Evolutionary conservation across 1,139 yeast genomes (phyloP).

Genomic region (Blastobotrys persicus): DNA sequence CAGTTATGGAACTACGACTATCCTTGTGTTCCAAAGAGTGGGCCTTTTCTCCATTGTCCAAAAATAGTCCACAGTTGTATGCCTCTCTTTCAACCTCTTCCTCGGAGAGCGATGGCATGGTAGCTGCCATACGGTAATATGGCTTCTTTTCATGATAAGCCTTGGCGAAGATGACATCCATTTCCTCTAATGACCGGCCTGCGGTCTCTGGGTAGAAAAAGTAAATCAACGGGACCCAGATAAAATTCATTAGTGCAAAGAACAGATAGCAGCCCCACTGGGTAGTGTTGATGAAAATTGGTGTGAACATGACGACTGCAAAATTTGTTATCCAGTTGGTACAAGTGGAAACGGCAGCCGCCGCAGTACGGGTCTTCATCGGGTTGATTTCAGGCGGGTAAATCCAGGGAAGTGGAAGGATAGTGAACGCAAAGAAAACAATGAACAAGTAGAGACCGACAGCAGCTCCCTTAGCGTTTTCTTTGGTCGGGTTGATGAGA

Average conservation of each 20-base stretch:
- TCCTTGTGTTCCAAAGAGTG: not conserved
- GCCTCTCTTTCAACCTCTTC: constrained; percentile 33
- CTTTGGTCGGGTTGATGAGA: constrained; percentile 45
- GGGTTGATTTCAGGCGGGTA: constrained; percentile 47
- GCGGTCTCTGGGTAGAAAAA: constrained; percentile 70
- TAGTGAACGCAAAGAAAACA: constrained; percentile 55
- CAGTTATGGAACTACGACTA: not conserved
- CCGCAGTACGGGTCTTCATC: constrained; percentile 52
- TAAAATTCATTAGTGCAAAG: constrained; percentile 46
- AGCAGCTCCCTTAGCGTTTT: constrained; percentile 43
- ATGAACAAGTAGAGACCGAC: constrained; percentile 58
- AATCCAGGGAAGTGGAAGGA: constrained; percentile 48
- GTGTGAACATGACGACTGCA: constrained; percentile 55
- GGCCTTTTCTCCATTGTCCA: constrained; percentile 8
- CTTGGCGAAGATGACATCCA: constrained; percentile 54
- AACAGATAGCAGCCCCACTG: constrained; percentile 48
- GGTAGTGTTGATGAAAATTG: constrained; percentile 46
- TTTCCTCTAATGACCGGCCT: constrained; percentile 59
- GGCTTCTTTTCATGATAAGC: constrained; percentile 33
- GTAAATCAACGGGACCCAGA: constrained; percentile 66
- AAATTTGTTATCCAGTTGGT: constrained; percentile 53
- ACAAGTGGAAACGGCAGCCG: constrained; percentile 56
- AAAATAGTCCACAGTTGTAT: constrained; percentile 28
- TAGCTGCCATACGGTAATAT: constrained; percentile 31
- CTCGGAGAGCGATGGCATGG: constrained; percentile 31